These are phyloP conservation scores for Ananas comosus DNA, from an alignment of 176 grass and related monocot genomes.

Conservation along the genomic window DNA sequence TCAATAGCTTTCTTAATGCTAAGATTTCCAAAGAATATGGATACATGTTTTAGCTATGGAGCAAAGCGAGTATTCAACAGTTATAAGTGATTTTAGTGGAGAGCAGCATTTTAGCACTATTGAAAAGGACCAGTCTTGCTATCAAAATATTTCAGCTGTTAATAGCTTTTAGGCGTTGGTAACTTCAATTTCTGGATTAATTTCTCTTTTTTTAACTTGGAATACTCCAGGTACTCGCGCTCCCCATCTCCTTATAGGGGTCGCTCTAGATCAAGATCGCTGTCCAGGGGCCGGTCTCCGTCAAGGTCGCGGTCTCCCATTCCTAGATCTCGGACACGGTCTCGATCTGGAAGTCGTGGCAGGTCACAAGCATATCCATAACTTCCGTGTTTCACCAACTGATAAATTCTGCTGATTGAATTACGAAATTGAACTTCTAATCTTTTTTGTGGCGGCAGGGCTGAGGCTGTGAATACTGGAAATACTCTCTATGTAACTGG, in stretches of 20 bases:
- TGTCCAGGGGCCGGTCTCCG: constrained; percentile 31
- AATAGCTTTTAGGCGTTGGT: background rate
- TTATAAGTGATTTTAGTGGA: no score
- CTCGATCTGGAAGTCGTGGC: constrained; percentile 46
- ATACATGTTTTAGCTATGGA: no score
- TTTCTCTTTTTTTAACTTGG: background rate
- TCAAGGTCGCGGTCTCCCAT: constrained; percentile 42
- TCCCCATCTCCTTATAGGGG: constrained; percentile 62
- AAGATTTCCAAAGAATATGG: no score
- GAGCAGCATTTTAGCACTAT: no score
- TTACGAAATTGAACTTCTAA: background rate
- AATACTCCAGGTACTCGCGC: constrained; percentile 32
- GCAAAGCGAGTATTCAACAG: no score
- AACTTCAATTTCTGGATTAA: background rate
- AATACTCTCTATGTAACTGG: constrained; percentile 69
- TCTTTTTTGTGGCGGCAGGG: constrained; percentile 14
- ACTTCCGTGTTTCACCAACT: background rate
- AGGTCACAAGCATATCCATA: constrained; percentile 30
- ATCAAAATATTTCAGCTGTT: background rate
- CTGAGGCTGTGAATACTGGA: constrained; percentile 39
- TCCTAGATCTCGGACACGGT: constrained; percentile 36
- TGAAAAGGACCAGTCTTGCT: background rate
- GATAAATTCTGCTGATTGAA: background rate
- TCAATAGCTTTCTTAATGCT: no score
- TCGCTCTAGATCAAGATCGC: constrained; percentile 48